Conservation (phyloP, 139 green algal species). For the Haematococcus lacustris region DNA sequence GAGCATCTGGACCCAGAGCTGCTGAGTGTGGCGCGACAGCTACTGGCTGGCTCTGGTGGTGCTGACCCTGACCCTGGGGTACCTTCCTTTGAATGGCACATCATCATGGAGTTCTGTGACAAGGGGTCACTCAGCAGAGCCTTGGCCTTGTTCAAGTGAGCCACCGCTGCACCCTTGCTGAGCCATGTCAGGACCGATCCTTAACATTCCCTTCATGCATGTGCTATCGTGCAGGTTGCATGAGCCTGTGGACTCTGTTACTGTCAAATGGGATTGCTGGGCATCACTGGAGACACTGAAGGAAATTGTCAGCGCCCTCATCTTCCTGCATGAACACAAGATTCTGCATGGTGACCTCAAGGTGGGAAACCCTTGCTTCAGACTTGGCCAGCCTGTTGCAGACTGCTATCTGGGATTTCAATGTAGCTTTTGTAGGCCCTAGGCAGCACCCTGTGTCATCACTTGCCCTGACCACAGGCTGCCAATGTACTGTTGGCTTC, state of each 20-base stretch:
- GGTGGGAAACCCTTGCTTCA: too few relatives aligned
- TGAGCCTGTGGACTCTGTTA: slow-evolving; percentile 6
- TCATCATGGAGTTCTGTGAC: slow-evolving; percentile 59
- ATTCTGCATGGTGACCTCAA: slow-evolving; percentile 65
- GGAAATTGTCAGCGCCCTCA: slow-evolving; percentile 33
- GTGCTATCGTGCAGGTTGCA: slow-evolving; percentile 21
- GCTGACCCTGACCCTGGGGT: background rate
- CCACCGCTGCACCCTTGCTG: background rate
- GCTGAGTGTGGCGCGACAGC: slow-evolving; percentile 23
- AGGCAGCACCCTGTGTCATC: background rate
- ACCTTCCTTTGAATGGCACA: slow-evolving; percentile 43
- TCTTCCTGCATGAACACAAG: slow-evolving; percentile 48
- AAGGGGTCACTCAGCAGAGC: slow-evolving; percentile 31
- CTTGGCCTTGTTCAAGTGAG: slow-evolving; percentile 24
- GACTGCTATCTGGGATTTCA: too few relatives aligned
- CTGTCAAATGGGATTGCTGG: slow-evolving; percentile 31
- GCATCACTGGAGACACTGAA: slow-evolving; percentile 24
- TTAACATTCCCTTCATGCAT: too few relatives aligned
- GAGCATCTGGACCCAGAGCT: slow-evolving; percentile 32
- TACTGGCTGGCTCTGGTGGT: slow-evolving; percentile 14
- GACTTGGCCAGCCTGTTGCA: too few relatives aligned
- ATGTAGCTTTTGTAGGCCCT: background rate
- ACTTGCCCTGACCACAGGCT: too few relatives aligned
- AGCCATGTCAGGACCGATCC: background rate
- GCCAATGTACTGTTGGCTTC: slow-evolving; percentile 48